Conservation (phyloP, 2,329 filamentous ascomycete genomes). For the Penicillium capsulatum region DNA sequence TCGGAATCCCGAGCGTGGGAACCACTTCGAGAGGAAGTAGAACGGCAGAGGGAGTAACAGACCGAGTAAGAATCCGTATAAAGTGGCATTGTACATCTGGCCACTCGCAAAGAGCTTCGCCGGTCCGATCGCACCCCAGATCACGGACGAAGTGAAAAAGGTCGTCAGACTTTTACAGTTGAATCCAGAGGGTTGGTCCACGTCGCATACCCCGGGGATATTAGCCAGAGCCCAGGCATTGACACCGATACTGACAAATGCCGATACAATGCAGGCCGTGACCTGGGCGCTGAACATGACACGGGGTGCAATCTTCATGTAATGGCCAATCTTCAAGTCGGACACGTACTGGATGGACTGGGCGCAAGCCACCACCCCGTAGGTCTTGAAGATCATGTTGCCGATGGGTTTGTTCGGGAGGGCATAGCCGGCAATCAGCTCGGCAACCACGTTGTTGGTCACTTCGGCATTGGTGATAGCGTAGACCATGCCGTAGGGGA, state of each 20-base stretch:
- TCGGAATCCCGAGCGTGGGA: constrained; percentile 28
- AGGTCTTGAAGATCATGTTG: constrained; percentile 56
- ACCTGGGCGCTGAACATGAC: constrained; percentile 13
- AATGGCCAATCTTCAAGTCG: constrained; percentile 24
- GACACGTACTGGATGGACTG: constrained; percentile 50
- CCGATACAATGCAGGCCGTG: constrained; percentile 38
- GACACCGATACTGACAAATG: constrained; percentile 50
- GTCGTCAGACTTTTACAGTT: constrained; percentile 53
- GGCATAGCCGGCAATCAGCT: constrained; percentile 52
- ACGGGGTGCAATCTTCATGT: constrained; percentile 17
- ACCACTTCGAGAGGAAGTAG: constrained; percentile 43
- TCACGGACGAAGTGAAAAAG: constrained; percentile 54
- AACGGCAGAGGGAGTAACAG: constrained; percentile 45
- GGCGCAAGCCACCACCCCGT: constrained; percentile 45
- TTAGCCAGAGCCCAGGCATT: constrained; percentile 45
- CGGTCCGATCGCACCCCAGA: constrained; percentile 55
- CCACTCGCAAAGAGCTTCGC: constrained; percentile 48
- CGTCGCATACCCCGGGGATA: constrained; percentile 50
- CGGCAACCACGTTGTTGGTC: constrained; percentile 53
- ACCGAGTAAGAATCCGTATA: constrained; percentile 52
- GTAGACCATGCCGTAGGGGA: constrained; percentile 29
- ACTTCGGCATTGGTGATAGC: constrained; percentile 50
- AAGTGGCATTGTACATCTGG: constrained; percentile 48
- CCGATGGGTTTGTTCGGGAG: constrained; percentile 50
- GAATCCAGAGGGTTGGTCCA: constrained; percentile 38